A percentile compares a stretch with the other conserved stretches of the same genome.
Evolutionary conservation across 140 eudicot species (phyloP).

Genomic region (Flaveria floridana): DNA sequence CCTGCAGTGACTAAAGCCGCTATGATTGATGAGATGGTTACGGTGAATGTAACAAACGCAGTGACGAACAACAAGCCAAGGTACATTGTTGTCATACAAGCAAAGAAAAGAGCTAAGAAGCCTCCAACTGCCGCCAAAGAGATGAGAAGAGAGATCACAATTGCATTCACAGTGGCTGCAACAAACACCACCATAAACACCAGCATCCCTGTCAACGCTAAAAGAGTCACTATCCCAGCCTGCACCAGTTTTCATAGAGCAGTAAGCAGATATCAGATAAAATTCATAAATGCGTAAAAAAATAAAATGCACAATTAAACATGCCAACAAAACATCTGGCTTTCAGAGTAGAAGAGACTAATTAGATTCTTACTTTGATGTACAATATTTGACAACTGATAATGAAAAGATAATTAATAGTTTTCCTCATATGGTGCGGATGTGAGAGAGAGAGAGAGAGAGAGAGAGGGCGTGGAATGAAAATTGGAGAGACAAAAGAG

Average conservation of each 20-base stretch:
- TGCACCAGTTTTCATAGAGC: conserved; percentile 29
- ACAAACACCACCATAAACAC: conserved; percentile 67
- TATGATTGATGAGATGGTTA: conserved; percentile 59
- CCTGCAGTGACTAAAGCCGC: conserved; percentile 72
- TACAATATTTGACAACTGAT: too few relatives aligned
- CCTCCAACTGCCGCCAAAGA: conserved; percentile 91
- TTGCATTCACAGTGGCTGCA: conserved; percentile 81
- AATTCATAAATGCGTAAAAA: neutral
- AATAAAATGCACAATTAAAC: neutral
- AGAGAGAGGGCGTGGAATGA: neutral
- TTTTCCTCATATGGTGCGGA: neutral
- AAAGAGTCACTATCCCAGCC: conserved; percentile 70
- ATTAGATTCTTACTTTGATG: too few relatives aligned
- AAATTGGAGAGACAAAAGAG: neutral
- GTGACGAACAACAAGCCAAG: conserved; percentile 61
- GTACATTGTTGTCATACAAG: conserved; percentile 64
- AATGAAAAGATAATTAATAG: neutral
- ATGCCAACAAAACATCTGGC: neutral
- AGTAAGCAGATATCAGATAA: conserved; percentile 8
- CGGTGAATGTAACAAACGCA: conserved; percentile 61
- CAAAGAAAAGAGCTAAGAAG: conserved; percentile 77
- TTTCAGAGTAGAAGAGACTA: neutral
- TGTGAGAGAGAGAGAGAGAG: neutral
- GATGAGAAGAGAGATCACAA: conserved; percentile 64
- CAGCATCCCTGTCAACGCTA: conserved; percentile 65